Evolutionary conservation across 352 stramenopile species (phyloP), one percentile per base, ranked within the genome.

Genomic region (Blastocystis sp.): DNA sequence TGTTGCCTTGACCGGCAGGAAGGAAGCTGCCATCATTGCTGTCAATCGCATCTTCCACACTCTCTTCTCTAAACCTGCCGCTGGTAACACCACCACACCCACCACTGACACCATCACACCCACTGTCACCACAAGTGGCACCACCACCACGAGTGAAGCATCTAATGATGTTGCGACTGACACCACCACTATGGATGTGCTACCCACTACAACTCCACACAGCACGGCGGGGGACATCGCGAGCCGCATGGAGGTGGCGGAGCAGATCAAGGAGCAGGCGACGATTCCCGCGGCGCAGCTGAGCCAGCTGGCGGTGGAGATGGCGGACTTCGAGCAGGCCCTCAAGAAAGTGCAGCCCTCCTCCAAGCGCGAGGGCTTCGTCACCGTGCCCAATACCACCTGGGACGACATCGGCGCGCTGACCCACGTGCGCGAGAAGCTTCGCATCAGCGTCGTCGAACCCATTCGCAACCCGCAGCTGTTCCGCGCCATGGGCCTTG

Each of bases 281-380:
- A 94, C 95, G 42, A 94, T 98, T 66, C 97, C 94, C 3, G 34
- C 92, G 21, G 92, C 94, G 60, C 92, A 98, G 87, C 92, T 98
- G 65, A 92, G 93, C 45, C 93, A 93, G 2, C 90, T 98, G 34
- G 95, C 93, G 90, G 94, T 99, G 52, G 97, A 92, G 52, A 98
- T 98, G 95, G 90, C 91, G 17, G 96, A 99, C 88, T 99, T 99
- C 91, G 89, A 98, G 24, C 89, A 91, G 61, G 97, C 96, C 0
- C 93, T 99, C 65, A 93, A 95, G 24, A 97, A 97, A 76, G 96
- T 99, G 9, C 96, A 99, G 91, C 97, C 97, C 40, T 98, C 94
- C 48, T 96, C 96, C 45, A 98, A 98, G 91, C 94, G 97, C 60
- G 96, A 99, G 90, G 97, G 97, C 87, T 99, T 99, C 91, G 96